Evolutionary conservation across 2,329 filamentous ascomycete species (phyloP).

Genomic region (Aureobasidium pullulans): DNA sequence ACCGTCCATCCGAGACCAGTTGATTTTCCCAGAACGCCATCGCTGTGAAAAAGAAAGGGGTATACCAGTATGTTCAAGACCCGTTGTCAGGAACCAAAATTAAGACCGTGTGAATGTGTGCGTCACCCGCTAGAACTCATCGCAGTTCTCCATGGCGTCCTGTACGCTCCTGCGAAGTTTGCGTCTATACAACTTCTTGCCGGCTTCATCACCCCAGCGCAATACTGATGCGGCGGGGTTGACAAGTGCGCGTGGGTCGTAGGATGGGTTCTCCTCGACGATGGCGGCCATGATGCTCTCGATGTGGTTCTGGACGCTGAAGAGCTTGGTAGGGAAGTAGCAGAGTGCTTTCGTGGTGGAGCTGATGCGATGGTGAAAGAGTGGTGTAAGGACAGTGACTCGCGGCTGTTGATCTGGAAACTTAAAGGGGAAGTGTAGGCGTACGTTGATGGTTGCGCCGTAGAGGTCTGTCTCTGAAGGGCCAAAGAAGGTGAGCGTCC

Average conservation of each 20-base stretch:
- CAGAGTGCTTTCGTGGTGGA: constrained; percentile 67
- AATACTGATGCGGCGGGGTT: constrained; percentile 79
- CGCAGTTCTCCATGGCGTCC: constrained; percentile 37
- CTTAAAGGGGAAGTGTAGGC: constrained; percentile 68
- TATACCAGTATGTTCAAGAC: not conserved
- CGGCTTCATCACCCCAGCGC: constrained; percentile 73
- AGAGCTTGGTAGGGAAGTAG: constrained; percentile 64
- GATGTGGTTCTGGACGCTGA: constrained; percentile 77
- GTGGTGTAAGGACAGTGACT: constrained; percentile 67
- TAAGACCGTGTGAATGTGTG: no score
- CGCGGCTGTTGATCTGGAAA: constrained; percentile 88
- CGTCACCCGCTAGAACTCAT: not conserved
- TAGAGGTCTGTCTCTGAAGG: constrained; percentile 89
- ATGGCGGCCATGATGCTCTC: constrained; percentile 72
- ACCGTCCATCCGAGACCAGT: not conserved
- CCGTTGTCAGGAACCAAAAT: no score
- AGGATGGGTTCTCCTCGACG: constrained; percentile 82
- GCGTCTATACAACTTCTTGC: constrained; percentile 79
- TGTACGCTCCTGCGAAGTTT: constrained; percentile 70
- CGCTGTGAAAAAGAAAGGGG: not conserved
- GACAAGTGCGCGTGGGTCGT: constrained; percentile 82
- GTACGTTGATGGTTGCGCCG: constrained; percentile 79
- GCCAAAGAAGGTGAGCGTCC: constrained; percentile 84
- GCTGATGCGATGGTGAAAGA: constrained; percentile 86
- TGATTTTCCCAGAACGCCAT: not conserved